Evolutionary conservation across 108 stramenopile species (phyloP).

Genomic region (Nitzschia palea): DNA sequence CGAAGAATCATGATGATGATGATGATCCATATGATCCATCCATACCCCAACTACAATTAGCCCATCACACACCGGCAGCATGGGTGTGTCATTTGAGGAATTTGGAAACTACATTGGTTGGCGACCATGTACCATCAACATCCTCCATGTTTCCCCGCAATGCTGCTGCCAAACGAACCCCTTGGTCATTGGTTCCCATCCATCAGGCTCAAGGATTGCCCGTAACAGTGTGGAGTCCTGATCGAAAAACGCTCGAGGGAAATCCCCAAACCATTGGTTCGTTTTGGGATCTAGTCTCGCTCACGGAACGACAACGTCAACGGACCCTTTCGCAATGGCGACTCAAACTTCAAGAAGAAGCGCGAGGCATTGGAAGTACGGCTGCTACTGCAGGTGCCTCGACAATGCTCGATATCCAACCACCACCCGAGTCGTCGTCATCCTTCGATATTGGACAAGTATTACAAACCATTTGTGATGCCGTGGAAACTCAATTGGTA

Average conservation of each 20-base stretch:
- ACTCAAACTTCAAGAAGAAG: background rate
- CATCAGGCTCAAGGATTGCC: background rate
- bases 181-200: background rate
- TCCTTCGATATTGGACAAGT: background rate
- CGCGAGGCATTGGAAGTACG: background rate
- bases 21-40: too few relatives aligned
- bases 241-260: background rate
- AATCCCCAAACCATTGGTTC: background rate
- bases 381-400: background rate
- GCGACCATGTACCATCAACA: too few relatives aligned
- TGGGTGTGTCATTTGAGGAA: too few relatives aligned
- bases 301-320: conserved; percentile 1
- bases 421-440: too few relatives aligned
- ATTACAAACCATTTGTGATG: background rate
- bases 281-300: background rate
- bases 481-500: background rate
- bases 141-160: too few relatives aligned
- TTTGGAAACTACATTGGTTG: too few relatives aligned
- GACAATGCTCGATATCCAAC: background rate
- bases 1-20: too few relatives aligned
- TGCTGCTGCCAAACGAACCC: background rate
- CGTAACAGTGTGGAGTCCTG: background rate
- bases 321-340: background rate
- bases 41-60: too few relatives aligned
- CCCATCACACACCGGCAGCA: too few relatives aligned